Evolutionary conservation across 73 alveolate species (phyloP).

Genomic region (Paramecium biaurelia): DNA sequence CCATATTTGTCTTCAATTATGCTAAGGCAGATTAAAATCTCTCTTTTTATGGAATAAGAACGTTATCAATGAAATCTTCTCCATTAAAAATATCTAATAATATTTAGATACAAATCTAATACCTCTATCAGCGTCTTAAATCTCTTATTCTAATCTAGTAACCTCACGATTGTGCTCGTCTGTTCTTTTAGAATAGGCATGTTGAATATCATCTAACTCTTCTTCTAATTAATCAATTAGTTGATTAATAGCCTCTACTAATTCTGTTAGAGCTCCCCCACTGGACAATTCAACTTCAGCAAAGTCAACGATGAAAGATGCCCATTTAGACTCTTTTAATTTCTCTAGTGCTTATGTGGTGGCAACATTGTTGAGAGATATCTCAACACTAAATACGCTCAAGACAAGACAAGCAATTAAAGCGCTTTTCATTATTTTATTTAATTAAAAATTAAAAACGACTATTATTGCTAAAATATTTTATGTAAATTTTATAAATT

Average conservation of each 20-base stretch:
- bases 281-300: slow-evolving; percentile 28
- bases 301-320: slow-evolving; percentile 29
- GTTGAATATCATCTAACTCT: slow-evolving; percentile 13
- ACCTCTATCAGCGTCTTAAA: slow-evolving; percentile 51
- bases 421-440: slow-evolving; percentile 24
- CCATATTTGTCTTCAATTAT: slow-evolving; percentile 17
- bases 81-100: slow-evolving; percentile 25
- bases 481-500: not conserved
- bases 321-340: slow-evolving; percentile 32
- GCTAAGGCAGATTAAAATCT: slow-evolving; percentile 42
- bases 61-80: slow-evolving; percentile 42
- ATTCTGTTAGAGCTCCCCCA: slow-evolving; percentile 33
- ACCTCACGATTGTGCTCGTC: slow-evolving; percentile 46
- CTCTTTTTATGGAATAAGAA: slow-evolving; percentile 20
- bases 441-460: slow-evolving; percentile 24
- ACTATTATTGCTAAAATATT: slow-evolving; percentile 1
- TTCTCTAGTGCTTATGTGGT: not conserved
- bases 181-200: slow-evolving; percentile 22
- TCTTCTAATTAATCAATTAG: not conserved
- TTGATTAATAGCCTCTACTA: not conserved
- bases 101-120: not conserved
- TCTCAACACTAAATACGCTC: slow-evolving; percentile 19
- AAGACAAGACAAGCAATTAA: not conserved
- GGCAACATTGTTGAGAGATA: not conserved
- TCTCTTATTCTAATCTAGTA: slow-evolving; percentile 13